Conservation (phyloP, 2,329 filamentous ascomycete species). For the Alternaria brassicae region DNA sequence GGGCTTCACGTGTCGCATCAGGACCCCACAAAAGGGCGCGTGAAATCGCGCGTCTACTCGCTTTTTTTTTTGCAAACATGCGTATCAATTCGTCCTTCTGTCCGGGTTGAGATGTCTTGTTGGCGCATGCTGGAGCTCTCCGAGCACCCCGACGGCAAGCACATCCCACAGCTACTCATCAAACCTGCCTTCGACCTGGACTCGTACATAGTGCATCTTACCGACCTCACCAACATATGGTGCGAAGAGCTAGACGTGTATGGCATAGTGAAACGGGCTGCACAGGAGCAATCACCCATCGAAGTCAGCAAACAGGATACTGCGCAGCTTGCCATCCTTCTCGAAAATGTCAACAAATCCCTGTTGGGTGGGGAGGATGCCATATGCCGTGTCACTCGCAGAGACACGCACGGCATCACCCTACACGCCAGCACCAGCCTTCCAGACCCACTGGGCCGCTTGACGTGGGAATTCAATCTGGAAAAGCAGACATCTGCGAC, state of each 20-base stretch:
- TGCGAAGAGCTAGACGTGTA: constrained; percentile 67
- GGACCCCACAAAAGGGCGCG: not conserved
- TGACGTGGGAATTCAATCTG: constrained; percentile 72
- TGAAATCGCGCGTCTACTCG: not conserved
- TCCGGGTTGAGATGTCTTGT: constrained; percentile 35
- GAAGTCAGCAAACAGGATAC: constrained; percentile 71
- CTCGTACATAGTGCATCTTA: constrained; percentile 71
- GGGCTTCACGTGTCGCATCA: not conserved
- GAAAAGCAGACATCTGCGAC: constrained; percentile 49
- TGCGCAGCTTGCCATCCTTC: constrained; percentile 71
- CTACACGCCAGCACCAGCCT: constrained; percentile 67
- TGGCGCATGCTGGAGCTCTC: constrained; percentile 45
- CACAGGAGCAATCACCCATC: constrained; percentile 71
- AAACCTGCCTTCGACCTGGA: constrained; percentile 63
- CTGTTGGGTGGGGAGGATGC: constrained; percentile 51
- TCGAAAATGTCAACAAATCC: constrained; percentile 66
- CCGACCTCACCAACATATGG: constrained; percentile 79
- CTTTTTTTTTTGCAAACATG: not conserved
- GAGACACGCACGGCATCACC: constrained; percentile 48
- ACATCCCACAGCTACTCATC: constrained; percentile 67
- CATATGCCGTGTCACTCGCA: constrained; percentile 43
- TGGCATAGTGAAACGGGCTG: constrained; percentile 69
- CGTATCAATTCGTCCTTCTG: not conserved
- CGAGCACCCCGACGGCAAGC: constrained; percentile 28
- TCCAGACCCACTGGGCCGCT: constrained; percentile 66